A percentile compares a stretch with the other conserved stretches of the same genome.
Evolutionary conservation across 139 green algal genomes (phyloP).

Genomic region (Prasinococcaceae sp.): DNA sequence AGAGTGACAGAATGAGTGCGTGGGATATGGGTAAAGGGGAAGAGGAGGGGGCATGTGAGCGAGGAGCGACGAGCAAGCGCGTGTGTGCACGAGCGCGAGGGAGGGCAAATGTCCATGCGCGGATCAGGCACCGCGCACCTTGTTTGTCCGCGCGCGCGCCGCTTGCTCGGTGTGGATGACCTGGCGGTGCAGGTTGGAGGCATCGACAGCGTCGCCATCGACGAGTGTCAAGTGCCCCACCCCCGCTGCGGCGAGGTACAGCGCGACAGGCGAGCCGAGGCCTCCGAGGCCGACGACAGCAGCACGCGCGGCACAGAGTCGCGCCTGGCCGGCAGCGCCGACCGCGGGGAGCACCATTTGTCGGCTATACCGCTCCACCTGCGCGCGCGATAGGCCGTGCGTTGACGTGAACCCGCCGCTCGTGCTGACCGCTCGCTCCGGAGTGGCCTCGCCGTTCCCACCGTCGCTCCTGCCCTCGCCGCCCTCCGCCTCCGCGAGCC

Average conservation of each 20-base stretch:
- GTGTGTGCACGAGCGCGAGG: too few relatives aligned
- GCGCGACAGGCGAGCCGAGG: conserved; percentile 21
- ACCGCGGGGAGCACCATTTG: conserved; percentile 13
- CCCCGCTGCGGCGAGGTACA: conserved; percentile 28
- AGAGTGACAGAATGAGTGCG: too few relatives aligned
- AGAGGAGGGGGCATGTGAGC: too few relatives aligned
- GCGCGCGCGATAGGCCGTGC: not conserved
- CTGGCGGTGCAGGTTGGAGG: conserved; percentile 36
- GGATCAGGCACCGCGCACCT: too few relatives aligned
- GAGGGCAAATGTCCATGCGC: too few relatives aligned
- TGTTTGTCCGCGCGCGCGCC: not conserved
- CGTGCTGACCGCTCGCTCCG: too few relatives aligned
- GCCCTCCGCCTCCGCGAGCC: too few relatives aligned
- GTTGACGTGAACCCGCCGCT: too few relatives aligned
- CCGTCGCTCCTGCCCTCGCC: too few relatives aligned
- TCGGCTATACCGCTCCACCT: conserved; percentile 11
- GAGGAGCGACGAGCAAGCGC: too few relatives aligned
- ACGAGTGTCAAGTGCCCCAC: conserved; percentile 15
- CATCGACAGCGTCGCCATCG: conserved; percentile 25
- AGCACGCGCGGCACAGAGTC: conserved; percentile 1
- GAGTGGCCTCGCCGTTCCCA: too few relatives aligned
- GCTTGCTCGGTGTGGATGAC: conserved; percentile 4
- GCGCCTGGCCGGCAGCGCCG: conserved; percentile 13
- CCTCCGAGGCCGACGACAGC: conserved; percentile 33
- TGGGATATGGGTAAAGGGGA: too few relatives aligned